These are phyloP conservation scores for Lactarius indigo DNA, from an alignment of 768 basidiomycete species.

Conservation along the genomic window DNA sequence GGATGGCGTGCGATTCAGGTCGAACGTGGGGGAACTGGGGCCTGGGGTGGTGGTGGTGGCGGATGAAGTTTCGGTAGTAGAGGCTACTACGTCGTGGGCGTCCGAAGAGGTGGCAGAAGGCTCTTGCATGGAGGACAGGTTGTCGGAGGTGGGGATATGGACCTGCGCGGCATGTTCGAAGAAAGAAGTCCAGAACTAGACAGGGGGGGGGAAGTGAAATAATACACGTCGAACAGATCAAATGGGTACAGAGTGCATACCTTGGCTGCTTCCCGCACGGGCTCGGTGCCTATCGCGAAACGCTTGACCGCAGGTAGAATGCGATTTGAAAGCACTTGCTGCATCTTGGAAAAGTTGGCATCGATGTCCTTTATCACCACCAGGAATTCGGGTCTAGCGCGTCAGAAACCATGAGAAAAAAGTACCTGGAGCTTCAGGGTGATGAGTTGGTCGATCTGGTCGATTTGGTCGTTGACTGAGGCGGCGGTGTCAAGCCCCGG, in stretches of 20 bases:
- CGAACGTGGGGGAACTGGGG: conserved; percentile 27
- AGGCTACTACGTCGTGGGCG: background rate
- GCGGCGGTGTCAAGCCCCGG: conserved; percentile 72
- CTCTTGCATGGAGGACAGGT: conserved; percentile 40
- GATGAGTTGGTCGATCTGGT: conserved; percentile 94
- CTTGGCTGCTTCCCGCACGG: conserved; percentile 87
- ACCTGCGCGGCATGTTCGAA: conserved; percentile 93
- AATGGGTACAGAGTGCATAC: conserved; percentile 37
- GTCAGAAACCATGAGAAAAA: conserved; percentile 7
- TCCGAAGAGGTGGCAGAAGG: conserved; percentile 18
- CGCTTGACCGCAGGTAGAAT: conserved; percentile 87
- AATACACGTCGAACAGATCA: background rate
- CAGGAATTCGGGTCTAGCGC: background rate
- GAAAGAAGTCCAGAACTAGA: conserved; percentile 94
- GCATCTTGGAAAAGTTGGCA: conserved; percentile 88
- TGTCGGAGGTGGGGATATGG: conserved; percentile 70
- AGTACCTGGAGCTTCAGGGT: conserved; percentile 84
- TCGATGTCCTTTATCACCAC: conserved; percentile 67
- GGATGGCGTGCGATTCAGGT: conserved; percentile 47
- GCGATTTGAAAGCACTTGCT: conserved; percentile 74
- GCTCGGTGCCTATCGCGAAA: conserved; percentile 82
- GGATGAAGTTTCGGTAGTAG: conserved; percentile 17
- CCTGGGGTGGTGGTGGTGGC: conserved; percentile 25
- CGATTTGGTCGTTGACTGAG: conserved; percentile 76
- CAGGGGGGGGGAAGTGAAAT: background rate